These are phyloP conservation scores for Nigrospora osmanthi DNA, from an alignment of 2,329 filamentous ascomycete genomes.

Conservation along the genomic window DNA sequence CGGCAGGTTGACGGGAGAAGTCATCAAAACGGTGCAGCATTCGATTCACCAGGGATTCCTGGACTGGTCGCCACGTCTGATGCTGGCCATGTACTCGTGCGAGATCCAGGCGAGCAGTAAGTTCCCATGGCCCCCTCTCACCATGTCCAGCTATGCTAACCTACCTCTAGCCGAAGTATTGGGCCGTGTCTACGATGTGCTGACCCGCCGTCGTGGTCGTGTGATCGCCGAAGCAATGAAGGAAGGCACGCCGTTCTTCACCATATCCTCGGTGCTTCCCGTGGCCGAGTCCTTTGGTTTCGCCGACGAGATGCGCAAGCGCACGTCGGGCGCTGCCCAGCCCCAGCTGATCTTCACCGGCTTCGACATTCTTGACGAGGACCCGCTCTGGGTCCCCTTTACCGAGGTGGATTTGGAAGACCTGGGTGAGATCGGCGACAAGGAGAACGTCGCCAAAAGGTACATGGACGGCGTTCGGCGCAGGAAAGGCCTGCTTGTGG, in stretches of 20 bases:
- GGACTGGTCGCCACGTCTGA: conserved; percentile 91
- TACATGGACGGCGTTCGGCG: conserved; percentile 87
- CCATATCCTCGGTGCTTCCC: conserved; percentile 78
- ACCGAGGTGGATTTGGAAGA: conserved; percentile 97
- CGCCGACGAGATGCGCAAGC: conserved; percentile 90
- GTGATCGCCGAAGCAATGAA: conserved; percentile 90
- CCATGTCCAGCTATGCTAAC: conserved; percentile 6
- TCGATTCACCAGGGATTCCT: conserved; percentile 81
- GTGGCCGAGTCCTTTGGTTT: conserved; percentile 96
- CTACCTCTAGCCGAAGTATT: conserved; percentile 69
- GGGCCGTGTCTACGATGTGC: conserved; percentile 91
- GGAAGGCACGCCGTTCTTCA: conserved; percentile 94
- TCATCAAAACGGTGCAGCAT: conserved; percentile 82
- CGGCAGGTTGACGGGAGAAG: conserved; percentile 81
- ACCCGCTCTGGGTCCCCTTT: conserved; percentile 95
- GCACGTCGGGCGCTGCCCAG: conserved; percentile 81
- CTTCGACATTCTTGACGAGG: conserved; percentile 87
- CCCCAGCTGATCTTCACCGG: conserved; percentile 92
- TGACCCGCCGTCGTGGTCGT: conserved; percentile 84
- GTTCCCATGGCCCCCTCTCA: conserved; percentile 15
- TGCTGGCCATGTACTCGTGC: conserved; percentile 96
- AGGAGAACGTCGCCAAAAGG: conserved; percentile 90
- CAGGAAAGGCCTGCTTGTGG: conserved; percentile 82
- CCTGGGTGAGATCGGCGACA: conserved; percentile 84
- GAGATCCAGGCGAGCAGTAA: conserved; percentile 91